phyloP scores from a whole-genome alignment of 148 eudicot species.

The Linanthus parryae region DNA sequence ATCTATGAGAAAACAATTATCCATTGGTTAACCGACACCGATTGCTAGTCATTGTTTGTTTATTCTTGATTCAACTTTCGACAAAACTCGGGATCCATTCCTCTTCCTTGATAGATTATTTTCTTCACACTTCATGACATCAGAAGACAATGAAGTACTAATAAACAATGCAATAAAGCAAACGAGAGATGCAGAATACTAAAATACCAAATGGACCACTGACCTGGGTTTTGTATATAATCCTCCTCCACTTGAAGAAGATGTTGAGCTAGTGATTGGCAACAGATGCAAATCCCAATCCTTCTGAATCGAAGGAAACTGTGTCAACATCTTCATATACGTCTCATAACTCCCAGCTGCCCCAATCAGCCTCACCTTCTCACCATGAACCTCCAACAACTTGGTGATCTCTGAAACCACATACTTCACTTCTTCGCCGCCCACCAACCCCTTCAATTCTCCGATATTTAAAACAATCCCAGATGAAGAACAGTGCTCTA shows the following conservation, averaged over 20 bases:
- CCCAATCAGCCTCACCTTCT: slow-evolving; percentile 54
- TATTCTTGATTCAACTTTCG: no score
- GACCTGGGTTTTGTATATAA: slow-evolving; percentile 54
- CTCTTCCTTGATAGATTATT: no score
- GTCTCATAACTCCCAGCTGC: slow-evolving; percentile 36
- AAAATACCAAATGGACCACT: slow-evolving; percentile 5
- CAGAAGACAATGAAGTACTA: no score
- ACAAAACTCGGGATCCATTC: no score
- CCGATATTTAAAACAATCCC: slow-evolving; percentile 46
- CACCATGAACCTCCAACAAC: slow-evolving; percentile 34
- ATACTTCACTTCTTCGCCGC: slow-evolving; percentile 21
- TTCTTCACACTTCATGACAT: no score
- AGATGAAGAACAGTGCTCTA: slow-evolving; percentile 20
- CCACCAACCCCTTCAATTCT: slow-evolving; percentile 45
- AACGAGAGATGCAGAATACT: not conserved
- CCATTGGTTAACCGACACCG: no score
- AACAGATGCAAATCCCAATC: slow-evolving; percentile 67
- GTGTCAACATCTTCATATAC: slow-evolving; percentile 34
- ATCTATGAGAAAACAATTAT: no score
- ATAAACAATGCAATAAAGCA: not conserved
- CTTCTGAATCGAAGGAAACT: slow-evolving; percentile 45
- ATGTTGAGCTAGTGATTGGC: slow-evolving; percentile 42
- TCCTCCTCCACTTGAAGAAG: slow-evolving; percentile 35
- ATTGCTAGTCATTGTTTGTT: no score
- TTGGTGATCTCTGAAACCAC: slow-evolving; percentile 31